Evolutionary conservation across 495 filamentous ascomycete genomes (phyloP).

Genomic region (Staphylotrichum tortipilum): DNA sequence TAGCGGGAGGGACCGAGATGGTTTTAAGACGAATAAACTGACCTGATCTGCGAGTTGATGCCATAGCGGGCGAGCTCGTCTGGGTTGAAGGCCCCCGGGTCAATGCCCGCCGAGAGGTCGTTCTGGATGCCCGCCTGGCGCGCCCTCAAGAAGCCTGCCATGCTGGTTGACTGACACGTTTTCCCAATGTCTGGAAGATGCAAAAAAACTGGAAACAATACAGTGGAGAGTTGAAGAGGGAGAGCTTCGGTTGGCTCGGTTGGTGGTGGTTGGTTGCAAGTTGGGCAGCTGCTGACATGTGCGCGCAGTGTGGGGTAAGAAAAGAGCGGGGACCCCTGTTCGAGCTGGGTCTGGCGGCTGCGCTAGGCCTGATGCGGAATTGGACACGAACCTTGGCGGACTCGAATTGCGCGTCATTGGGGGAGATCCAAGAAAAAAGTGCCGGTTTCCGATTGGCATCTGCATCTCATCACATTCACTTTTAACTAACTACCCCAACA

Average conservation of each 20-base stretch:
- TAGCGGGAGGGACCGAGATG: too few species aligned
- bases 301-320: neutral
- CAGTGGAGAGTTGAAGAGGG: too few species aligned
- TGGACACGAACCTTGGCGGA: too few species aligned
- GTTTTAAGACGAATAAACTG: too few species aligned
- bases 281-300: neutral
- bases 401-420: too few species aligned
- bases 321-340: neutral
- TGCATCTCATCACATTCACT: too few species aligned
- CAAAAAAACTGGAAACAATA: too few species aligned
- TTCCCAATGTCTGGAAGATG: neutral
- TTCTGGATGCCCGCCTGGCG: conserved; percentile 89
- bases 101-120: conserved; percentile 75
- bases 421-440: too few species aligned
- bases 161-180: conserved; percentile 24
- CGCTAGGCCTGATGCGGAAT: neutral
- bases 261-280: too few species aligned
- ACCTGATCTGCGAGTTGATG: conserved; percentile 76
- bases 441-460: too few species aligned
- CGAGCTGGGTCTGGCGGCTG: neutral
- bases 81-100: conserved; percentile 63
- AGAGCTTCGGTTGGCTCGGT: conserved; percentile 1
- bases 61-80: conserved; percentile 82
- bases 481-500: too few species aligned
- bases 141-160: conserved; percentile 79